Base-by-base conservation (phyloP, 179 eudicot genomes). In the Amaranthus tricolor region DNA sequence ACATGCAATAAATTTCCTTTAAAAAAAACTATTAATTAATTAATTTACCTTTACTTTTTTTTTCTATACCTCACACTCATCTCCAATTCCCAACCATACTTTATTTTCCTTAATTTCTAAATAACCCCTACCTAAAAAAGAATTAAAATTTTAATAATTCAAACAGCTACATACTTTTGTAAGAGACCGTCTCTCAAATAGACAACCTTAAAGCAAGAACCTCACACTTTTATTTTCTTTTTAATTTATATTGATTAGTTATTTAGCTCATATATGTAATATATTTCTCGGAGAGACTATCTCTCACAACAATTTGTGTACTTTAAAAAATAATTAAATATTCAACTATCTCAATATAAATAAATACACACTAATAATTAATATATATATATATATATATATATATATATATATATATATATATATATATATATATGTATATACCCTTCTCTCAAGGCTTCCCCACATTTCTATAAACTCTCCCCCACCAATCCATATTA, bases 331-430 rank as follows among this genome's bases (percentile, higher is more conserved):
- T 4, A 66, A 66, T 1, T 15, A 1, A 44, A 47, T 6, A 65
- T 15, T 51, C 64, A 67, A 68, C 73, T 68, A 51, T 62, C 45
- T n/a, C n/a, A n/a, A n/a, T 66, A 60, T 76, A 76, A 24, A 68
- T 16, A 76, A 31, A 59, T 50, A 69, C 31, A 68, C 15, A 5
- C 74, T 62, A 63, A 77, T 70, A 77, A 51, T 77, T 24, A 70
- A 45, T 71, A 53, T 15, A 31, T 31, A 31, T 31, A n/a, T n/a
- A n/a, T n/a, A n/a, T n/a, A 24, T 24, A 24, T 24, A 21, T 66
- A 8, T 15, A 31, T 31, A 31, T 31, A 45, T 71, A 53, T 15
- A 31, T 31, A 31, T 31, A 45, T 71, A 53, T 15, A 31, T 31
- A 31, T 31, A 45, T 71, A 53, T 15, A 31, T 31, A 31, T 31